phyloP scores from a whole-genome alignment of 768 basidiomycete genomes.

The Chiua virens region DNA sequence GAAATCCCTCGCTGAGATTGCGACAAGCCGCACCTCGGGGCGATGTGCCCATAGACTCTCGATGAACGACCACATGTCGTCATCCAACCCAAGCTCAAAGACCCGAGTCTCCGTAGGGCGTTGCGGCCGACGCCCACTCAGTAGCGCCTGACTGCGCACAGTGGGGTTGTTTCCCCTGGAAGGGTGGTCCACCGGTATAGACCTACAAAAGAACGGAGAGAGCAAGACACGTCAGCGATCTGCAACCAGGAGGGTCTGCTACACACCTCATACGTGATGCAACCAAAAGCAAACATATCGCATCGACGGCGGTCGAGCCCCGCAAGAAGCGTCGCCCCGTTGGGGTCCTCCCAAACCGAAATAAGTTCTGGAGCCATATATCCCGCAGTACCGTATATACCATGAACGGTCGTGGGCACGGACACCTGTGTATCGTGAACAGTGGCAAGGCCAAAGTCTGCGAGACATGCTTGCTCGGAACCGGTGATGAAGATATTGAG shows the following conservation, averaged over 20 bases:
- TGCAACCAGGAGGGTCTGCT: no score
- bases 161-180: constrained; percentile 16
- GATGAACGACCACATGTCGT: constrained; percentile 32
- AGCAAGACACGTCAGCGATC: no score
- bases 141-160: constrained; percentile 15
- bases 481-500: constrained; percentile 29
- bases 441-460: constrained; percentile 31
- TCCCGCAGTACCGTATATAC: constrained; percentile 21
- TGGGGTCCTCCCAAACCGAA: neutral
- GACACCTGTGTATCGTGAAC: constrained; percentile 16
- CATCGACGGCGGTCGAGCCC: constrained; percentile 26
- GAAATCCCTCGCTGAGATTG: constrained; percentile 22
- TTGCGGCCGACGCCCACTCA: constrained; percentile 12
- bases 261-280: constrained; percentile 34
- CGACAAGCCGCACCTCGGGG: constrained; percentile 27
- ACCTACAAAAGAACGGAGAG: constrained; percentile 14
- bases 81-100: constrained; percentile 25
- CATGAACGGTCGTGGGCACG: constrained; percentile 13
- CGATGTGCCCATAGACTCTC: constrained; percentile 27
- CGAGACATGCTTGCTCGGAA: constrained; percentile 29
- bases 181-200: constrained; percentile 29
- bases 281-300: constrained; percentile 38
- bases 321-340: constrained; percentile 12
- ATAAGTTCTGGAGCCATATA: constrained; percentile 32
- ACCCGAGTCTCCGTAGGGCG: constrained; percentile 15